A percentile compares a stretch with the other conserved stretches of the same genome.
Conservation (phyloP, 1,284 basidiomycete genomes). For the Schizophyllum amplum region DNA sequence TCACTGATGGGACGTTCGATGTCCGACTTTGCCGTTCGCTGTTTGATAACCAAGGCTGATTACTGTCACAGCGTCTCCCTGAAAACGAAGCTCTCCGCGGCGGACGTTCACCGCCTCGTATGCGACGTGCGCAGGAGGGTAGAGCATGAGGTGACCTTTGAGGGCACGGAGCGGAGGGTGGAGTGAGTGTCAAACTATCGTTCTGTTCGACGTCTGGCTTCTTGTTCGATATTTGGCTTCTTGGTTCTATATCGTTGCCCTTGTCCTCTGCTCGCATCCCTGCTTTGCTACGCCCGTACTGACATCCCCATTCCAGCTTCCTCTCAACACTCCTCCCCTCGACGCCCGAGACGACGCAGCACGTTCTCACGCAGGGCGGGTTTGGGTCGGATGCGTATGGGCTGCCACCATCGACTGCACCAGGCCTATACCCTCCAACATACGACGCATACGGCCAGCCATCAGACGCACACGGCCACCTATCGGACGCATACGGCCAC, state of each 20-base stretch:
- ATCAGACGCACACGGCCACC: no score
- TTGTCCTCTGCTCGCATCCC: slow-evolving; percentile 37
- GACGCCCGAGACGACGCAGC: slow-evolving; percentile 57
- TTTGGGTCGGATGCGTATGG: slow-evolving; percentile 21
- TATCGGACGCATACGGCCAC: slow-evolving; percentile 8
- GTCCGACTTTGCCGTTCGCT: slow-evolving; percentile 1
- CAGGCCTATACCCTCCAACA: no score
- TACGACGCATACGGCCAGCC: background rate
- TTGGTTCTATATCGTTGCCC: slow-evolving; percentile 16
- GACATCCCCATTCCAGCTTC: slow-evolving; percentile 38
- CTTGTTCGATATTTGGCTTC: background rate
- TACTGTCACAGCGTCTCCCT: slow-evolving; percentile 73
- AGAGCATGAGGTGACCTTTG: slow-evolving; percentile 63
- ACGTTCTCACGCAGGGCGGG: slow-evolving; percentile 63
- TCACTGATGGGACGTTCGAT: slow-evolving; percentile 3
- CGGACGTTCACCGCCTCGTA: slow-evolving; percentile 64
- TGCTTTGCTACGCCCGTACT: background rate
- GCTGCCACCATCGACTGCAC: background rate
- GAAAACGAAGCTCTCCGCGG: slow-evolving; percentile 61
- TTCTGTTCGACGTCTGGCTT: background rate
- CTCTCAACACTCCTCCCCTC: slow-evolving; percentile 67
- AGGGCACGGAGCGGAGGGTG: slow-evolving; percentile 48
- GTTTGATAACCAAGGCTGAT: no score
- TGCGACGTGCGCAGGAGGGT: slow-evolving; percentile 65
- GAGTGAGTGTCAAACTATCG: slow-evolving; percentile 30